Percentiles rank a stretch among this genome's conserved stretches.
phyloP scores from a whole-genome alignment of 345 rosid species.

The Angophora floribunda region DNA sequence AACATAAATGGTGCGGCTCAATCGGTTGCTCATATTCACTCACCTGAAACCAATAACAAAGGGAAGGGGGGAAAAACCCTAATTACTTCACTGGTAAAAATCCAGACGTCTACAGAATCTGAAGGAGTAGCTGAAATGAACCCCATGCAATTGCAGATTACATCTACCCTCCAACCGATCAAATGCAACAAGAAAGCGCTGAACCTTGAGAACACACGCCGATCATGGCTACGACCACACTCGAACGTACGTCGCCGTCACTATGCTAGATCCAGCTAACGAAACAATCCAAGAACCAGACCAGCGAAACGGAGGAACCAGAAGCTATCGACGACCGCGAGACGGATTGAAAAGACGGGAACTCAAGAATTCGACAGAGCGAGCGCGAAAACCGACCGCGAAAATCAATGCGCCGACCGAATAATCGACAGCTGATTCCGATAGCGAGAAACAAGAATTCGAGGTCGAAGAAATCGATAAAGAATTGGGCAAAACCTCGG shows the following conservation, averaged over 20 bases:
- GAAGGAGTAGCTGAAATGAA: not conserved
- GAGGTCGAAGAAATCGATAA: not conserved
- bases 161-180: not conserved
- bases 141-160: not conserved
- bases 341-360: not conserved
- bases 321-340: not conserved
- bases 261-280: not conserved
- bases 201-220: not conserved
- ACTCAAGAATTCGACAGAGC: not conserved
- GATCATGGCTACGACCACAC: not conserved
- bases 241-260: not conserved
- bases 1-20: constrained; percentile 81
- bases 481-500: not conserved
- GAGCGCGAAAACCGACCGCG: not conserved
- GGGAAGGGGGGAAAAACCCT: not conserved
- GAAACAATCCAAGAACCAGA: not conserved
- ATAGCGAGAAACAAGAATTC: not conserved
- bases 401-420: not conserved
- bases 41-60: not conserved
- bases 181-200: not conserved
- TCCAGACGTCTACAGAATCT: not conserved
- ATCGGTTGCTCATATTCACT: constrained; percentile 65
- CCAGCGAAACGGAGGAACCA: not conserved
- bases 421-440: not conserved
- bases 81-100: not conserved